Percentiles rank a stretch among this genome's conserved stretches.
phyloP scores from a whole-genome alignment of 305 asterid species.

The Coffea humblotiana region DNA sequence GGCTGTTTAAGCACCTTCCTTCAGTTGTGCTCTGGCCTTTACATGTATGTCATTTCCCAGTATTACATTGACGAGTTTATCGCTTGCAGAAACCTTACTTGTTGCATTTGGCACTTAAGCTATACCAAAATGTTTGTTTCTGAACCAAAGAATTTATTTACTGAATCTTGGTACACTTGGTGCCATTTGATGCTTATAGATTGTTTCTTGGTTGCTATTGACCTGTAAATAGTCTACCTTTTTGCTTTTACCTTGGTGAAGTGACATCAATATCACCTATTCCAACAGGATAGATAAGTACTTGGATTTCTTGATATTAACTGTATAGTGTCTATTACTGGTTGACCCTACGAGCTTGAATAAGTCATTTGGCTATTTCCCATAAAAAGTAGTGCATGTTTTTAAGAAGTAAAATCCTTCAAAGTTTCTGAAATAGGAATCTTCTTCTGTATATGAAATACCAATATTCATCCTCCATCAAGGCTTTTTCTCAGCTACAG shows the following conservation, averaged over 20 bases:
- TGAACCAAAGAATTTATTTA: background rate
- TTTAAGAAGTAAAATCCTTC: background rate
- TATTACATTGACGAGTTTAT: background rate
- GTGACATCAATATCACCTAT: background rate
- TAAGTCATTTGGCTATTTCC: background rate
- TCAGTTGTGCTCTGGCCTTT: constrained; percentile 70
- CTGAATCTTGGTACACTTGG: background rate
- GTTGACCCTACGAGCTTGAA: background rate
- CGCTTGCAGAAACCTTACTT: too few relatives aligned
- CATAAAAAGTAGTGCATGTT: background rate
- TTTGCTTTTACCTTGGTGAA: background rate
- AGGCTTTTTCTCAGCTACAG: too few relatives aligned
- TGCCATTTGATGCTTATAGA: background rate
- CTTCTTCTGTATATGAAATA: background rate
- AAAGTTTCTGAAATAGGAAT: background rate
- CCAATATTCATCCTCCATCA: background rate
- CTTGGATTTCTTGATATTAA: background rate
- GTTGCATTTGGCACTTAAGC: too few relatives aligned
- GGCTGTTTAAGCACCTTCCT: constrained; percentile 95
- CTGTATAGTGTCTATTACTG: background rate
- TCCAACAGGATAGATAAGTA: background rate
- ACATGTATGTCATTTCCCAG: constrained; percentile 52
- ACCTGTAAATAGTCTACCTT: background rate
- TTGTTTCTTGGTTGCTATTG: background rate
- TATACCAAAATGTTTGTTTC: background rate